Evolutionary conservation across 352 stramenopile species (phyloP).

Genomic region (Phytopythium montanum): DNA sequence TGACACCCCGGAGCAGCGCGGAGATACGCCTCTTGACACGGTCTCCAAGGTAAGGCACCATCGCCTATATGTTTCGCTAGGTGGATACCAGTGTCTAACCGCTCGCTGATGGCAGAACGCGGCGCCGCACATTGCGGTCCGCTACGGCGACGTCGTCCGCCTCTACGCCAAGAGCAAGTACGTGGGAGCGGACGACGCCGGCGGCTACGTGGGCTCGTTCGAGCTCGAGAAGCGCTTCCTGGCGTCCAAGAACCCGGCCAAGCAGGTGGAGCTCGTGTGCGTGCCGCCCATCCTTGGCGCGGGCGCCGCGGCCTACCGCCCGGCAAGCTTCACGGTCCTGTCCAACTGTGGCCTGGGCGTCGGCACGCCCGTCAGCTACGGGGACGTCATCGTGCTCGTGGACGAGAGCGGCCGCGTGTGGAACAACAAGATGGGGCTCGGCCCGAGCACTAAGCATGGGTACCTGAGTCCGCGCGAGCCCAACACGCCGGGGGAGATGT

Average conservation of each 20-base stretch:
- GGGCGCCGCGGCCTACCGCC: slow-evolving; percentile 33
- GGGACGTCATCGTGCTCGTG: slow-evolving; percentile 78
- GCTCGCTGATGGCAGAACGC: slow-evolving; percentile 18
- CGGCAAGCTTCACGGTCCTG: slow-evolving; percentile 62
- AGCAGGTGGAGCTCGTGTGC: slow-evolving; percentile 63
- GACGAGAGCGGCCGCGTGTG: slow-evolving; percentile 60
- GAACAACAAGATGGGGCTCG: slow-evolving; percentile 87
- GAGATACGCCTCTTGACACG: slow-evolving; percentile 23
- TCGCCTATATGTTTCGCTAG: background rate
- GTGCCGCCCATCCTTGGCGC: slow-evolving; percentile 47
- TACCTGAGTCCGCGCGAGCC: slow-evolving; percentile 71
- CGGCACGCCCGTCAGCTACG: slow-evolving; percentile 73
- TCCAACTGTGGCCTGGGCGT: slow-evolving; percentile 51
- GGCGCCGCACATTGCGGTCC: slow-evolving; percentile 58
- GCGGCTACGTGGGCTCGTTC: slow-evolving; percentile 74
- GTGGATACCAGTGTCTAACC: background rate
- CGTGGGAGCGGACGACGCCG: slow-evolving; percentile 11
- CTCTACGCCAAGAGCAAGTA: slow-evolving; percentile 69
- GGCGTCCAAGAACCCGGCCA: slow-evolving; percentile 51
- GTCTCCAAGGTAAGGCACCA: slow-evolving; percentile 21
- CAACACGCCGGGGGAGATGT: slow-evolving; percentile 76
- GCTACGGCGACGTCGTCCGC: slow-evolving; percentile 66
- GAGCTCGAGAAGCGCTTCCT: slow-evolving; percentile 60
- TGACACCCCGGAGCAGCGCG: background rate
- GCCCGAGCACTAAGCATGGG: slow-evolving; percentile 71